These are phyloP conservation scores for Dothistroma pini DNA, from an alignment of 2,329 filamentous ascomycete genomes.

Conservation along the genomic window DNA sequence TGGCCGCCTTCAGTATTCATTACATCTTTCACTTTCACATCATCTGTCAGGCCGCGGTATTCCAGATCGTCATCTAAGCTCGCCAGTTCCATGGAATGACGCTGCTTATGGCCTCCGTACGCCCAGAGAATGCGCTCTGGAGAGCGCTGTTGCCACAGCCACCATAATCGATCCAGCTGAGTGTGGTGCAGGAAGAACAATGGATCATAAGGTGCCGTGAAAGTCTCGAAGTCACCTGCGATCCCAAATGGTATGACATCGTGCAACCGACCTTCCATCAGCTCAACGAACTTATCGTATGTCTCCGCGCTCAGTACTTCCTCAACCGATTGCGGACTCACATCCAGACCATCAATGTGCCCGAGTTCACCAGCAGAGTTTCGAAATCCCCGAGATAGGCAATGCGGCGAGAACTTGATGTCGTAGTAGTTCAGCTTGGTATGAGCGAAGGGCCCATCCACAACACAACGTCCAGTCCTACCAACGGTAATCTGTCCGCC, in stretches of 20 bases:
- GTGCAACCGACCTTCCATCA: conserved; percentile 24
- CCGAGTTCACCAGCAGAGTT: conserved; percentile 17
- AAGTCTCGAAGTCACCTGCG: conserved; percentile 25
- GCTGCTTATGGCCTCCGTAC: conserved; percentile 7
- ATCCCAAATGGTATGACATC: conserved; percentile 26
- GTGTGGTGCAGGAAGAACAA: conserved; percentile 31
- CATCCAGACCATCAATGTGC: conserved; percentile 17
- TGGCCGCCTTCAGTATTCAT: conserved; percentile 20
- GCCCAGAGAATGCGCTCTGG: background rate
- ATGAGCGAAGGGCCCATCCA: conserved; percentile 28
- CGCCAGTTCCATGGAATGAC: conserved; percentile 19
- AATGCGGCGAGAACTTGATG: conserved; percentile 20
- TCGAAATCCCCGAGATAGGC: conserved; percentile 25
- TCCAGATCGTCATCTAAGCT: conserved; percentile 22
- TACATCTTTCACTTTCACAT: conserved; percentile 21
- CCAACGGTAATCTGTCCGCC: conserved; percentile 15
- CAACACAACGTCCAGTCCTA: conserved; percentile 22
- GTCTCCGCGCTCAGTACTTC: conserved; percentile 12
- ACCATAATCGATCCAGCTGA: conserved; percentile 27
- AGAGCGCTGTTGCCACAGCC: conserved; percentile 25
- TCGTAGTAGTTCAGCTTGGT: conserved; percentile 14
- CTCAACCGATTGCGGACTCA: conserved; percentile 21
- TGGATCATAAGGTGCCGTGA: conserved; percentile 27
- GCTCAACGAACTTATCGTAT: conserved; percentile 20
- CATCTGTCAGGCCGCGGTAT: conserved; percentile 17